Percentiles rank a stretch among this genome's conserved stretches.
phyloP scores from a whole-genome alignment of 768 basidiomycete genomes.

The Xerocomellus amylosporus region DNA sequence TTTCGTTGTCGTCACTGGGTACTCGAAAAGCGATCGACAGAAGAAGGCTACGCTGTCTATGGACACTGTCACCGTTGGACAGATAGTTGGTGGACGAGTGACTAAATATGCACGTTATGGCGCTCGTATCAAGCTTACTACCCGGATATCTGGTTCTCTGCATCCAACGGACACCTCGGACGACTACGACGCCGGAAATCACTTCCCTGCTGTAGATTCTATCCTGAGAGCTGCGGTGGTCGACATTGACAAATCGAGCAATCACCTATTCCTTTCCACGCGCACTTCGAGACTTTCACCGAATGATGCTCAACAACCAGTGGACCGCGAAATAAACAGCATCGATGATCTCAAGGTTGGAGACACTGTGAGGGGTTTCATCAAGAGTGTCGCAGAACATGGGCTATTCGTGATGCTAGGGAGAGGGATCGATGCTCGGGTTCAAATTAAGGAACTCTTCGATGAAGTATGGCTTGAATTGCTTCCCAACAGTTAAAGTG shows the following conservation, averaged over 20 bases:
- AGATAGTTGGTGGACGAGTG: slow-evolving; percentile 78
- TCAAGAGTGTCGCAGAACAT: slow-evolving; percentile 83
- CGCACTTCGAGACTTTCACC: slow-evolving; percentile 68
- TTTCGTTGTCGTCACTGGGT: slow-evolving; percentile 80
- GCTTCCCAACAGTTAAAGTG: background rate
- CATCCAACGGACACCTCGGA: slow-evolving; percentile 83
- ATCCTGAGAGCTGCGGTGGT: slow-evolving; percentile 72
- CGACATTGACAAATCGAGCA: slow-evolving; percentile 60
- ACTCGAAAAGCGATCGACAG: slow-evolving; percentile 54
- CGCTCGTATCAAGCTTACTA: slow-evolving; percentile 71
- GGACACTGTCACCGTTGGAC: slow-evolving; percentile 66
- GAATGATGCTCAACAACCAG: slow-evolving; percentile 44
- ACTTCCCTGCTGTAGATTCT: slow-evolving; percentile 61
- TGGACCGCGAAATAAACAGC: slow-evolving; percentile 66
- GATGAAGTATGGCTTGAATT: slow-evolving; percentile 55
- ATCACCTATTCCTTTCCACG: slow-evolving; percentile 76
- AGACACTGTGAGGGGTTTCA: slow-evolving; percentile 78
- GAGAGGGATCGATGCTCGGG: slow-evolving; percentile 79
- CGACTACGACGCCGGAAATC: slow-evolving; percentile 59
- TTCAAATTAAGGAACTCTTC: slow-evolving; percentile 92
- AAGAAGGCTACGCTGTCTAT: slow-evolving; percentile 56
- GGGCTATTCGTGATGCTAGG: slow-evolving; percentile 90
- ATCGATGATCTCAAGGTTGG: slow-evolving; percentile 68
- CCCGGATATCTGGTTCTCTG: slow-evolving; percentile 69
- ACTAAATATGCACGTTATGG: slow-evolving; percentile 69